Percentiles rank a stretch among this genome's conserved stretches.
These are phyloP conservation scores for Trichophyton schoenleinii DNA, from an alignment of 2,329 filamentous ascomycete species.

Conservation along the genomic window DNA sequence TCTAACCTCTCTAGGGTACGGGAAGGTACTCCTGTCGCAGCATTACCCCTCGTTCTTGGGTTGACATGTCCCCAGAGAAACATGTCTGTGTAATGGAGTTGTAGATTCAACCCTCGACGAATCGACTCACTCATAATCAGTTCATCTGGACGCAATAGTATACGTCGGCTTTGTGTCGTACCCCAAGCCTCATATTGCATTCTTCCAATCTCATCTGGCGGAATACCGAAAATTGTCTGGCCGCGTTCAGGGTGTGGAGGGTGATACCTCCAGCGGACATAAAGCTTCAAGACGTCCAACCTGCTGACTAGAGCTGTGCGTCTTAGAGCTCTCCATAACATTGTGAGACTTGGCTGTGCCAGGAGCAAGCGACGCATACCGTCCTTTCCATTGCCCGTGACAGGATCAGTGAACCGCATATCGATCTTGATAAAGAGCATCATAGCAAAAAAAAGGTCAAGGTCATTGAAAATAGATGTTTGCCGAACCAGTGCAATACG, in stretches of 20 bases:
- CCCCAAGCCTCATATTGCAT: constrained; percentile 29
- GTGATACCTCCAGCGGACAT: constrained; percentile 45
- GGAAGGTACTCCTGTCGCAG: constrained; percentile 42
- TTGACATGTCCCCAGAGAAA: constrained; percentile 52
- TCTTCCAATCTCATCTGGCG: constrained; percentile 40
- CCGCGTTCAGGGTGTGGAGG: constrained; percentile 19
- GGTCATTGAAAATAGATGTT: constrained; percentile 42
- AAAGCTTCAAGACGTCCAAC: constrained; percentile 44
- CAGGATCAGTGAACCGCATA: constrained; percentile 55
- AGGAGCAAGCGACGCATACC: constrained; percentile 47
- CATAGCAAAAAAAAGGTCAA: constrained; percentile 49
- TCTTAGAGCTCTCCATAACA: constrained; percentile 50
- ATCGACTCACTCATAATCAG: constrained; percentile 46
- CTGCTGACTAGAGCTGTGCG: constrained; percentile 40
- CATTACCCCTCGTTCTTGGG: constrained; percentile 38
- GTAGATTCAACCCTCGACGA: constrained; percentile 41
- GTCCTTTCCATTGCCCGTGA: constrained; percentile 40
- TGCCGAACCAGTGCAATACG: constrained; percentile 46
- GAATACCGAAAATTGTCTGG: constrained; percentile 40
- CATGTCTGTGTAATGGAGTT: constrained; percentile 44
- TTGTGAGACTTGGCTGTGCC: constrained; percentile 44
- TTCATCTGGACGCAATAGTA: constrained; percentile 47
- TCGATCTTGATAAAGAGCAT: constrained; percentile 60
- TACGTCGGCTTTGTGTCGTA: constrained; percentile 23
- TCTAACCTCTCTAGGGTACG: constrained; percentile 37